Base-by-base conservation (phyloP, 2,329 filamentous ascomycete genomes). In the Pseudogymnoascus sp. region DNA sequence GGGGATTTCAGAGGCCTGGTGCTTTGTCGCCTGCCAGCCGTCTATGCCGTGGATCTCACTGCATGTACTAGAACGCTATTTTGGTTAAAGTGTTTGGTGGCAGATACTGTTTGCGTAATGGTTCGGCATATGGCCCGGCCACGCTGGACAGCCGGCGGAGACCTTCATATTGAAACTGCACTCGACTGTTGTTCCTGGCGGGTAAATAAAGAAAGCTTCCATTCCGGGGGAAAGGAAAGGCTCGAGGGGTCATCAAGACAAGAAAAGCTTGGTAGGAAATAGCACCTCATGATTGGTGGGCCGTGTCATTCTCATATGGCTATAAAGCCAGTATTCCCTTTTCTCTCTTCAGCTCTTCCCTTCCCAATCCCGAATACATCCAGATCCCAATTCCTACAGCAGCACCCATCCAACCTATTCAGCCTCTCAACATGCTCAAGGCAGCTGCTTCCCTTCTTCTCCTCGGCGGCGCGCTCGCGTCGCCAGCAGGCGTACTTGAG, bases 341-440 rank as follows among this genome's bases (percentile, higher is more conserved):
- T 57, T 19, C 28, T 7, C 16, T 34, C 11, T 34, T 6, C 51
- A 36, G n/a, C 1, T 57, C 16, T 57, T 36, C 3, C 16, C 11
- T 34, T 25, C 28, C 4, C 25, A 28, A 57, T 34, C 51, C 14
- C 8, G n/a, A 57, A 57, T 28, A 25, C 6, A 8, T 34, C 28
- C 10, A 57, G 25, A 19, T 57, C 25, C 28, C n/a, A 57, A 57
- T 19, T 19, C 28, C 51, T 57, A 8, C 25, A 57, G n/a, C 14
- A 51, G 14, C 14, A 11, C 23, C 8, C 28, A 57, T 57, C 28
- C 3, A 34, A 34, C 36, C 16, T 21, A 16, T 36, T 14, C 28
- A 57, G 28, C 10, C 1, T 57, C 23, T 34, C 7, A 65, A 63
- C 14, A 65, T 65, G 64, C 21, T 65, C 25, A 45, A 36, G 43